Percentiles rank a stretch among this genome's conserved stretches.
Conservation (phyloP, 2,329 filamentous ascomycete genomes). For the Aspergillus bombycis region DNA sequence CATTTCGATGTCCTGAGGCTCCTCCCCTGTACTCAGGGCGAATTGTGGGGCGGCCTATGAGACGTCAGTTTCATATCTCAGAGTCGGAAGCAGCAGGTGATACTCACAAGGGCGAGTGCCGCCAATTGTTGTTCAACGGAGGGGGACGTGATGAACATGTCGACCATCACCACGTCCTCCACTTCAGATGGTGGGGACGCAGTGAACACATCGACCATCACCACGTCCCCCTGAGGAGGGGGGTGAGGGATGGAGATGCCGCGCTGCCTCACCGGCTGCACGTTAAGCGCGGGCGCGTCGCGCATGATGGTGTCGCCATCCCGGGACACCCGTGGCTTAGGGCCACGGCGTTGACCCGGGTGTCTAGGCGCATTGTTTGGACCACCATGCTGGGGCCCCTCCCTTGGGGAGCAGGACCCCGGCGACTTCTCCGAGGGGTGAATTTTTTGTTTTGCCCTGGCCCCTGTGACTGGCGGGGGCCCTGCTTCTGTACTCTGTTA, state of each 20-base stretch:
- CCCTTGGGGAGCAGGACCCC: too few species aligned
- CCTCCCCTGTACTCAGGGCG: neutral
- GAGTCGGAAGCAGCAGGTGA: neutral
- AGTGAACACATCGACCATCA: neutral
- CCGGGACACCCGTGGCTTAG: neutral
- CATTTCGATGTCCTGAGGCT: constrained; percentile 1
- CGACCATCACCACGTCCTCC: constrained; percentile 2
- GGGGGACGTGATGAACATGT: neutral
- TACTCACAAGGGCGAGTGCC: neutral
- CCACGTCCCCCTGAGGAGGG: neutral
- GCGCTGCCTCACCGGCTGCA: neutral
- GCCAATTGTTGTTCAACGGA: neutral
- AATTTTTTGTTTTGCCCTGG: neutral
- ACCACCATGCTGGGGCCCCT: neutral
- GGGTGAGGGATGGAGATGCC: neutral
- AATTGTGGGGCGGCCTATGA: neutral
- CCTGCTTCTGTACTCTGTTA: neutral
- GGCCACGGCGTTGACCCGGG: neutral
- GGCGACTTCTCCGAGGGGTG: neutral
- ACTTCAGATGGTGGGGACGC: neutral
- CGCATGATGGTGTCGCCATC: constrained; percentile 9
- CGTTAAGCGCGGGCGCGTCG: neutral
- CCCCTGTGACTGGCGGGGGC: neutral
- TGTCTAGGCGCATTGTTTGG: neutral
- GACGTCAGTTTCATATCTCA: neutral